phyloP scores from a whole-genome alignment of 495 filamentous ascomycete genomes.

The Glonium stellatum region DNA sequence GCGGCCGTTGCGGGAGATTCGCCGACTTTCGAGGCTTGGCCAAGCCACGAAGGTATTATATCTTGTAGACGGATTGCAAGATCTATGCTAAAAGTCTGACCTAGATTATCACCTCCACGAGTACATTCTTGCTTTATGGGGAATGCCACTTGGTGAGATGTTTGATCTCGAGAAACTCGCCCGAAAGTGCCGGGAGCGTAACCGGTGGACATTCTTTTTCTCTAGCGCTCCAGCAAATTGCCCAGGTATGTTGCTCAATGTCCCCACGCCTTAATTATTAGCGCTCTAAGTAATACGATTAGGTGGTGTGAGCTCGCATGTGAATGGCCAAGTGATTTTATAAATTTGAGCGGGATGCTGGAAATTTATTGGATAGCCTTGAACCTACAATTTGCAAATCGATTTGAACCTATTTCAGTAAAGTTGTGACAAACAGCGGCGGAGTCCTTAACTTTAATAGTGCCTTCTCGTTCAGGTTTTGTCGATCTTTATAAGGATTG shows the following conservation, averaged over 20 bases:
- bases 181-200: constrained; percentile 42
- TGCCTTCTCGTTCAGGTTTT: too few relatives aligned
- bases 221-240: constrained; percentile 26
- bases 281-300: too few relatives aligned
- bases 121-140: constrained; percentile 60
- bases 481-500: too few relatives aligned
- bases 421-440: too few relatives aligned
- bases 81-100: background rate
- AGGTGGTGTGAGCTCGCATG: constrained; percentile 2
- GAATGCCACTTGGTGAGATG: constrained; percentile 55
- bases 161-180: constrained; percentile 50
- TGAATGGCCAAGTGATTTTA: background rate
- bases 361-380: background rate
- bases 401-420: too few relatives aligned
- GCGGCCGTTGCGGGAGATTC: constrained; percentile 55
- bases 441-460: too few relatives aligned
- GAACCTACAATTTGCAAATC: background rate
- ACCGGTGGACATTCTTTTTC: constrained; percentile 62
- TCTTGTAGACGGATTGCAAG: background rate
- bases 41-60: constrained; percentile 37
- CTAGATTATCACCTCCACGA: constrained; percentile 48
- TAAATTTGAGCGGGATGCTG: background rate
- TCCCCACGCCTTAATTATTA: too few relatives aligned
- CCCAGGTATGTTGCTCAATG: too few relatives aligned
- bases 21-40: constrained; percentile 58